Percentiles rank a stretch among this genome's conserved stretches.
Evolutionary conservation across 805 yeast genomes (phyloP).

Genomic region (Monosporozyma yasuniensis): DNA sequence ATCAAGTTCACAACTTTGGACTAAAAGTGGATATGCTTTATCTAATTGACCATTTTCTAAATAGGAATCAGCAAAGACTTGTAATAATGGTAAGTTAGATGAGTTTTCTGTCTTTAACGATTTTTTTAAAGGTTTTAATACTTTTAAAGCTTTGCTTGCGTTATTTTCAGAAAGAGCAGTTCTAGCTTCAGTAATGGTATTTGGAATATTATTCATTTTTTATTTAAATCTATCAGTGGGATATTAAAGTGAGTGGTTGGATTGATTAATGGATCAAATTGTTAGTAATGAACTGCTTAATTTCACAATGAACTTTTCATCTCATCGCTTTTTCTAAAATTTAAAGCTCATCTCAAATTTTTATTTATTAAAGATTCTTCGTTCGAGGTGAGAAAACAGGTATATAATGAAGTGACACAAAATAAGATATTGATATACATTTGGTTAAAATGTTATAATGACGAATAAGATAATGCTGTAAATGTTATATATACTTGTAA

Average conservation of each 20-base stretch:
- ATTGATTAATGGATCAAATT: too few relatives aligned
- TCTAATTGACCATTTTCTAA: conserved; percentile 77
- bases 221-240: background rate
- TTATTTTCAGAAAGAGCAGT: conserved; percentile 19
- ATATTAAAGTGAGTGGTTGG: background rate
- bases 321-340: conserved; percentile 2
- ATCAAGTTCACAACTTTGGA: conserved; percentile 57
- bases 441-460: background rate
- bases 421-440: background rate
- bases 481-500: background rate
- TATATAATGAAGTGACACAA: background rate
- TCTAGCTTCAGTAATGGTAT: conserved; percentile 15
- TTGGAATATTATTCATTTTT: background rate
- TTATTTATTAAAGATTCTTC: background rate
- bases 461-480: background rate
- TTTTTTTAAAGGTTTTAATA: conserved; percentile 29
- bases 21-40: conserved; percentile 57
- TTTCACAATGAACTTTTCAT: background rate
- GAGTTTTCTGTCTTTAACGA: conserved; percentile 15
- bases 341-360: conserved; percentile 4
- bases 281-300: too few relatives aligned
- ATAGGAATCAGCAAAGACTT: conserved; percentile 63
- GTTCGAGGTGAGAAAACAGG: background rate
- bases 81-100: conserved; percentile 38
- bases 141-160: conserved; percentile 29